Percentiles rank a stretch among this genome's conserved stretches.
Evolutionary conservation across 23 red algal species (phyloP).

Genomic region (Agarophyton chilense): DNA sequence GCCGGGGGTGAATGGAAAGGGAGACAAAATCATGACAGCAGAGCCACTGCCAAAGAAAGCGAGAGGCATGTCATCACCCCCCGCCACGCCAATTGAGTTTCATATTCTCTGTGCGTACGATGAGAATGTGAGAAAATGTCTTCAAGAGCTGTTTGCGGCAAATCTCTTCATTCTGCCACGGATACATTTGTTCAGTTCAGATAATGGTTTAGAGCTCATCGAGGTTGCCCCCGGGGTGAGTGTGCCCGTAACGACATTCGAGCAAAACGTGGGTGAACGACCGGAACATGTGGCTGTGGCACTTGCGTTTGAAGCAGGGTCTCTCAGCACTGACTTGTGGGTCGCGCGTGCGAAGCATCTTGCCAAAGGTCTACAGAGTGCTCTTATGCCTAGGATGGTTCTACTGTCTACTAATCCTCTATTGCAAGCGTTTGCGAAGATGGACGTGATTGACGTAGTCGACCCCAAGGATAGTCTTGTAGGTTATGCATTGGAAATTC

Average conservation of each 20-base stretch:
- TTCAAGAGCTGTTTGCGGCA: neutral
- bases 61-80: neutral
- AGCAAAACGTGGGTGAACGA: neutral
- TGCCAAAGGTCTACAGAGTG: neutral
- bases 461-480: neutral
- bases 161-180: neutral
- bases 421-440: neutral
- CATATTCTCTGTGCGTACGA: neutral
- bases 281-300: neutral
- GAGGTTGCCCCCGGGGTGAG: neutral
- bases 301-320: constrained; percentile 21
- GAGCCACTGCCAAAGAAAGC: neutral
- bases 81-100: neutral
- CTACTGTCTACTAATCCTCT: neutral
- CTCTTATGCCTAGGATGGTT: neutral
- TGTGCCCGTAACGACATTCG: neutral
- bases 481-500: neutral
- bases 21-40: neutral
- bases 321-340: neutral
- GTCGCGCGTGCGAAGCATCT: constrained; percentile 19
- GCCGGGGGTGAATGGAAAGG: neutral
- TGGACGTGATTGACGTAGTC: constrained; percentile 20
- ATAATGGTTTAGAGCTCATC: neutral
- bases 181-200: neutral
- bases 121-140: neutral